Evolutionary conservation across 306 rosid species (phyloP).

Genomic region (Trifolium repens): DNA sequence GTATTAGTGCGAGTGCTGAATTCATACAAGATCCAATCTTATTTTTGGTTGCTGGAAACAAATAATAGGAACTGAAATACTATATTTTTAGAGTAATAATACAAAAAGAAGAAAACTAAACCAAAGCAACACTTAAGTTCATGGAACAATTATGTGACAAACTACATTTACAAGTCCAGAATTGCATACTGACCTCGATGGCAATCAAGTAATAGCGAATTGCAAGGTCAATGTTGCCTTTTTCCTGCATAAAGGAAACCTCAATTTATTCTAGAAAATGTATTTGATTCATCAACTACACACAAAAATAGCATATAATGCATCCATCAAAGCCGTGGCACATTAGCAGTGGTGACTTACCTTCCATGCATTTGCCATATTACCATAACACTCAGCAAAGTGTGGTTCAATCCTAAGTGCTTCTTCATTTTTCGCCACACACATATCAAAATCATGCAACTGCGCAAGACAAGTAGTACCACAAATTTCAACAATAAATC

Average conservation of each 20-base stretch:
- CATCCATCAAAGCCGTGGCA: neutral
- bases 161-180: constrained; percentile 9
- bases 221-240: constrained; percentile 60
- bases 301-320: constrained; percentile 7
- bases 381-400: constrained; percentile 97
- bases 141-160: constrained; percentile 12
- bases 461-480: constrained; percentile 40
- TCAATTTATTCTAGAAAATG: constrained; percentile 39
- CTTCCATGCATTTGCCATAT: constrained; percentile 99
- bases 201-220: constrained; percentile 84
- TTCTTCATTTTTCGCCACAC: constrained; percentile 93
- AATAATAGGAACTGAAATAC: constrained; percentile 1
- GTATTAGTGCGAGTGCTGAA: neutral
- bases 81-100: neutral
- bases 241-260: constrained; percentile 47
- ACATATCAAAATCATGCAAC: constrained; percentile 95
- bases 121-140: constrained; percentile 8
- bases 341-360: constrained; percentile 39
- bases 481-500: neutral
- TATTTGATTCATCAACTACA: neutral
- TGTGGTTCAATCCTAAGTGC: constrained; percentile 86
- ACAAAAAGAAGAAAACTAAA: constrained; percentile 22
- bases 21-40: constrained; percentile 11
- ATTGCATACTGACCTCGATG: constrained; percentile 70
- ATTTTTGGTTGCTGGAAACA: constrained; percentile 1